phyloP scores from a whole-genome alignment of 768 basidiomycete genomes.

The Coprinellus micaceus region DNA sequence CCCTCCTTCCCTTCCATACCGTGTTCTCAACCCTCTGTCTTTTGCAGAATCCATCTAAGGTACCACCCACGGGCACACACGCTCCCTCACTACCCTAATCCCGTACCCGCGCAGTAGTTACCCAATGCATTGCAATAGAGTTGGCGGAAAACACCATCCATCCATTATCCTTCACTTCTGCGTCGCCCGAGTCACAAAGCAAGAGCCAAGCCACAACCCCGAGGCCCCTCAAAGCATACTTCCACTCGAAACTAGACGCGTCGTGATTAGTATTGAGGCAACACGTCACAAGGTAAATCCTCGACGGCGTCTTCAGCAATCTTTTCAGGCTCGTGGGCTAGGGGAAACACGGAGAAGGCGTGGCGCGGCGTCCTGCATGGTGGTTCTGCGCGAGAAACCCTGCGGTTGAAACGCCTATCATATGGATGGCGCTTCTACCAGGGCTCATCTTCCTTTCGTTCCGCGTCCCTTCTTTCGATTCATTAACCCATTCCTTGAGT shows the following conservation, averaged over 20 bases:
- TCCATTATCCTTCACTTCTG: neutral
- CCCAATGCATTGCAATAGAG: constrained; percentile 4
- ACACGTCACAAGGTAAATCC: too few relatives aligned
- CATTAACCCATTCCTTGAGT: too few relatives aligned
- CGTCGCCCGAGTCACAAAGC: neutral
- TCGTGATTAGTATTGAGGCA: too few relatives aligned
- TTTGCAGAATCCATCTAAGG: constrained; percentile 37
- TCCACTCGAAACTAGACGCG: neutral
- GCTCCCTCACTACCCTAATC: neutral
- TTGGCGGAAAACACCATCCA: neutral
- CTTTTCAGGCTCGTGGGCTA: too few relatives aligned
- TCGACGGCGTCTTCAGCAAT: too few relatives aligned
- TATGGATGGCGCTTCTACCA: too few relatives aligned
- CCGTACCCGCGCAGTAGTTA: constrained; percentile 4
- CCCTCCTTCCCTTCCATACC: neutral
- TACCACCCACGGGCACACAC: neutral
- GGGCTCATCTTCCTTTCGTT: too few relatives aligned
- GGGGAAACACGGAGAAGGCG: too few relatives aligned
- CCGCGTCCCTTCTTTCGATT: too few relatives aligned
- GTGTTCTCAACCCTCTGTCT: neutral
- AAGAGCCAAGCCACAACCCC: neutral
- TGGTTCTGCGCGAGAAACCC: too few relatives aligned
- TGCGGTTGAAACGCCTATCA: too few relatives aligned
- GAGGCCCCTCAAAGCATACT: neutral
- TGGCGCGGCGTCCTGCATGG: too few relatives aligned